phyloP scores from a whole-genome alignment of 2,329 filamentous ascomycete species.

The Fusarium sororula region DNA sequence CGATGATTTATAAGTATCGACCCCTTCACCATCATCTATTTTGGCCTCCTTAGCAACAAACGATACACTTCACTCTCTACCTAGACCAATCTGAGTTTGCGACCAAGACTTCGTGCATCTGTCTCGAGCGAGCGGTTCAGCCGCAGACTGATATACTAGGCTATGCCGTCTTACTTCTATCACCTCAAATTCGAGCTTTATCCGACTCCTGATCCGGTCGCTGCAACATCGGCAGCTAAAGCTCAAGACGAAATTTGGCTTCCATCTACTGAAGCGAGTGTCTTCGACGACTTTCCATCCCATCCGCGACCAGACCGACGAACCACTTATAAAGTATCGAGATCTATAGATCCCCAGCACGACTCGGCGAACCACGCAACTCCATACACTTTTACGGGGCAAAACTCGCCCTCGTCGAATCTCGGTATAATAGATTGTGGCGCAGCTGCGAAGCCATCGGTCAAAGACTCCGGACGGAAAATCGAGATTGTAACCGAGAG shows the following conservation, averaged over 20 bases:
- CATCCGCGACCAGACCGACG: constrained; percentile 51
- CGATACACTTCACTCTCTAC: background rate
- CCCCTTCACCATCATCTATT: constrained; percentile 15
- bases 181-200: constrained; percentile 75
- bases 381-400: background rate
- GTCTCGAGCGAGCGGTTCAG: background rate
- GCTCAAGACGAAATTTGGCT: constrained; percentile 56
- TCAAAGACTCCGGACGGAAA: constrained; percentile 45
- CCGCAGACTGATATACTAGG: constrained; percentile 33
- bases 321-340: constrained; percentile 23
- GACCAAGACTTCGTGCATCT: background rate
- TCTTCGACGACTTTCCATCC: constrained; percentile 66
- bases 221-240: constrained; percentile 10
- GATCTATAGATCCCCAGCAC: background rate
- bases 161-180: constrained; percentile 71
- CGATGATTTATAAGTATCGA: constrained; percentile 20
- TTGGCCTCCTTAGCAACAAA: constrained; percentile 36
- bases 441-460: constrained; percentile 47
- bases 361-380: background rate
- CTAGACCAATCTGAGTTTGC: background rate
- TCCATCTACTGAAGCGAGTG: constrained; percentile 57
- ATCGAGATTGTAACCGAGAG: constrained; percentile 52
- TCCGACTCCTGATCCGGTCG: constrained; percentile 52
- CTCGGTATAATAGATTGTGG: constrained; percentile 61
- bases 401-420: constrained; percentile 25